Evolutionary conservation across 2,329 filamentous ascomycete species (phyloP).

Genomic region (Cladophialophora chaetospira): DNA sequence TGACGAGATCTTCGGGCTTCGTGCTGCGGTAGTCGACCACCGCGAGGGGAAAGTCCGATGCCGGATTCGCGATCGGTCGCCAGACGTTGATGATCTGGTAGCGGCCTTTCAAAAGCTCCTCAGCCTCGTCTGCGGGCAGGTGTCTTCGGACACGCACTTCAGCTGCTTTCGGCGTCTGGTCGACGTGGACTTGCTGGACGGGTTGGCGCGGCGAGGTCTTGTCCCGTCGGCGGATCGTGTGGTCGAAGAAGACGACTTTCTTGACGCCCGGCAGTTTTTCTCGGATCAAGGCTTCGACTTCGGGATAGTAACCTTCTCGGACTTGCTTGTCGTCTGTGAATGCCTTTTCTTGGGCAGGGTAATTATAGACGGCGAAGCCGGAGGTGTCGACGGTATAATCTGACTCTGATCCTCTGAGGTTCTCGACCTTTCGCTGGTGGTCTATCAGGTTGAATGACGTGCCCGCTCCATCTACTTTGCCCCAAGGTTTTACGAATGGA

Average conservation of each 20-base stretch:
- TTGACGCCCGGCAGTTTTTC: constrained; percentile 58
- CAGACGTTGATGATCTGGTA: constrained; percentile 73
- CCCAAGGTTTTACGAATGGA: constrained; percentile 57
- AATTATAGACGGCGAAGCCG: constrained; percentile 60
- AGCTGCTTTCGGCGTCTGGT: constrained; percentile 67
- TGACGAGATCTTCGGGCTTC: constrained; percentile 58
- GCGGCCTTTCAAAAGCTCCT: constrained; percentile 58
- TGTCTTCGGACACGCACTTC: constrained; percentile 64
- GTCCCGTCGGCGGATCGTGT: constrained; percentile 64
- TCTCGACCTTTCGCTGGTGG: constrained; percentile 53
- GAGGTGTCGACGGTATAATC: constrained; percentile 59
- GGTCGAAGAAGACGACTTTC: constrained; percentile 70
- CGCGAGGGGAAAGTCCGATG: constrained; percentile 68
- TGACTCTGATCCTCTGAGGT: constrained; percentile 55
- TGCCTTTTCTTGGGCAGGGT: constrained; percentile 55
- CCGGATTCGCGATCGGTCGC: constrained; percentile 65
- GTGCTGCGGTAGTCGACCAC: constrained; percentile 68
- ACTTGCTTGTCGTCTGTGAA: constrained; percentile 61
- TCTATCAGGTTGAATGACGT: constrained; percentile 55
- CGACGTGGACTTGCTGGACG: constrained; percentile 70
- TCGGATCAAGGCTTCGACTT: constrained; percentile 61
- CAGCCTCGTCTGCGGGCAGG: constrained; percentile 56
- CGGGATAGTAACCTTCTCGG: constrained; percentile 60
- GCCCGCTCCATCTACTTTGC: constrained; percentile 64
- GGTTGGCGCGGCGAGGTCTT: constrained; percentile 62